These are phyloP conservation scores for Phytophthora boehmeriae DNA, from an alignment of 352 stramenopile species.

Conservation along the genomic window DNA sequence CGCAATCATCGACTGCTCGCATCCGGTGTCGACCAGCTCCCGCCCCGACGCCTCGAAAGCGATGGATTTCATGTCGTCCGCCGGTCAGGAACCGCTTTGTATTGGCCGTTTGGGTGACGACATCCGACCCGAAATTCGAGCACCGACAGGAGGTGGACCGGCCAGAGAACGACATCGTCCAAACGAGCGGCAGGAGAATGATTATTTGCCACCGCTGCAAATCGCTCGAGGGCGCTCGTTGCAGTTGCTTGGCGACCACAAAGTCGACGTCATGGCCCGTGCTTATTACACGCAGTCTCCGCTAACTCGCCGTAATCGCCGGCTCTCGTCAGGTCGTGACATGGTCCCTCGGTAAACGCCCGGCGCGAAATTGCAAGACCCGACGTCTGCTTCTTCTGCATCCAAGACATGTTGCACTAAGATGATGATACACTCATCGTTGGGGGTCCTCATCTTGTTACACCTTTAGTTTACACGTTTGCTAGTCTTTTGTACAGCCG, in stretches of 20 bases:
- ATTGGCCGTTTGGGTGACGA: too few relatives aligned
- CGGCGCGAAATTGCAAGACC: conserved; percentile 14
- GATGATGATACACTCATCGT: too few relatives aligned
- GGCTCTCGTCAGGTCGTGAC: conserved; percentile 16
- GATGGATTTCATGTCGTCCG: too few relatives aligned
- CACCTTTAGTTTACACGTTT: conserved; percentile 39
- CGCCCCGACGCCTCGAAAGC: too few relatives aligned
- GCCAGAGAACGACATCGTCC: neutral
- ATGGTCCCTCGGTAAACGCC: conserved; percentile 10
- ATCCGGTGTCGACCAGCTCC: too few relatives aligned
- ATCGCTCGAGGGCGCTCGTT: conserved; percentile 24
- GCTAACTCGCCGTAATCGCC: conserved; percentile 27
- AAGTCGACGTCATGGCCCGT: neutral
- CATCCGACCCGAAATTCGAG: too few relatives aligned
- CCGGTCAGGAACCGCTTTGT: too few relatives aligned
- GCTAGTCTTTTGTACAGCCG: conserved; percentile 27
- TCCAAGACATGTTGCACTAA: too few relatives aligned
- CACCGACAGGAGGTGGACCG: conserved; percentile 1
- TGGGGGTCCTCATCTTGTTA: conserved; percentile 20
- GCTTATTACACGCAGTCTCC: conserved; percentile 13
- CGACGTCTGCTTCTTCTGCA: conserved; percentile 8
- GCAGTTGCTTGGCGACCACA: conserved; percentile 15
- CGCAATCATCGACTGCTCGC: conserved; percentile 5
- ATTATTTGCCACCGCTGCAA: conserved; percentile 13
- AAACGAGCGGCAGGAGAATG: neutral